Conservation (phyloP, 106 monocot species). For the Phalaenopsis equestris region DNA sequence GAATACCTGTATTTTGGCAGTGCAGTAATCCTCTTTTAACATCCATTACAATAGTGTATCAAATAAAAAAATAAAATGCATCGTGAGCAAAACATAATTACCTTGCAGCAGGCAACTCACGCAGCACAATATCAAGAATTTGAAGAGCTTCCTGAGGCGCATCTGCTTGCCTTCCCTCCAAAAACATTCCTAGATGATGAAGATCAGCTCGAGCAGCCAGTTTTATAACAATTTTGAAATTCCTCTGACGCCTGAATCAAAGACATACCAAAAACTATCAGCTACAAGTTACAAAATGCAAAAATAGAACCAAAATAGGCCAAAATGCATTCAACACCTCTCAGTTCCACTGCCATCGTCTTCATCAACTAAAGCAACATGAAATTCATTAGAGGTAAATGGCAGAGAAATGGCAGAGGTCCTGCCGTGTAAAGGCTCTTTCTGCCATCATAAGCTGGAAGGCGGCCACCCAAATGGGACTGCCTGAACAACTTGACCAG, state of each 20-base stretch:
- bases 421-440: conserved; percentile 92
- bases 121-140: conserved; percentile 51
- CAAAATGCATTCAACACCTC: conserved; percentile 22
- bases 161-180: conserved; percentile 30
- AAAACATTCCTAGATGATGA: conserved; percentile 30
- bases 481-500: conserved; percentile 50
- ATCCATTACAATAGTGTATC: background rate
- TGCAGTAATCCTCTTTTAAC: background rate
- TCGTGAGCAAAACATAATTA: conserved; percentile 4
- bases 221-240: conserved; percentile 36
- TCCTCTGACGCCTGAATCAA: conserved; percentile 19
- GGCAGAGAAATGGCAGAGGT: conserved; percentile 75
- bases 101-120: conserved; percentile 26
- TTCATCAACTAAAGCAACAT: conserved; percentile 61
- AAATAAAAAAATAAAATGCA: background rate
- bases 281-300: background rate
- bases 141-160: conserved; percentile 48
- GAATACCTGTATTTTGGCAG: conserved; percentile 38
- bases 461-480: conserved; percentile 63
- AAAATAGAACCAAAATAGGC: background rate
- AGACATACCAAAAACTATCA: background rate
- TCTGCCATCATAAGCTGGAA: conserved; percentile 90
- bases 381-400: conserved; percentile 62
- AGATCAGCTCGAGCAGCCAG: conserved; percentile 27
- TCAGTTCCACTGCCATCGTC: conserved; percentile 40